Percentiles rank a stretch among this genome's conserved stretches.
phyloP scores from a whole-genome alignment of 2,329 filamentous ascomycete species.

The Cytospora leucostoma region DNA sequence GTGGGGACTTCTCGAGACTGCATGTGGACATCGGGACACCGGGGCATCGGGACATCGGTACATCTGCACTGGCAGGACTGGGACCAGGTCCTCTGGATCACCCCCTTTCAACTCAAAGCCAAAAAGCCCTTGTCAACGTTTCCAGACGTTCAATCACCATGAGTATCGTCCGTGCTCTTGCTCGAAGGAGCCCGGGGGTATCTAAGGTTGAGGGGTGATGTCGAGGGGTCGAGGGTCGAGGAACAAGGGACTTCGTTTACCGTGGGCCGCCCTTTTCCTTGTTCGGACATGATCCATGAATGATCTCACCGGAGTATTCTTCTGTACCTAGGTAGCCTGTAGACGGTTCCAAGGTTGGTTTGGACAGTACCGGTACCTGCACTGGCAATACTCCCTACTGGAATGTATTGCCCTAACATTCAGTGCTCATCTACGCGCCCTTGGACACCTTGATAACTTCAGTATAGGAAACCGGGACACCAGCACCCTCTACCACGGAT shows the following conservation, averaged over 20 bases:
- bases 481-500: no score
- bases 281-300: neutral
- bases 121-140: neutral
- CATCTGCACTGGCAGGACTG: neutral
- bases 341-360: no score
- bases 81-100: neutral
- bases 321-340: neutral
- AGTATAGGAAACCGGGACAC: no score
- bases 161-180: neutral
- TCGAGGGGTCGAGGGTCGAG: neutral
- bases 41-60: no score
- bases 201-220: no score
- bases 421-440: neutral
- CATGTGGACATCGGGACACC: no score
- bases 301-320: neutral
- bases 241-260: neutral
- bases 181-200: neutral
- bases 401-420: neutral
- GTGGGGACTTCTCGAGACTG: neutral
- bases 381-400: neutral
- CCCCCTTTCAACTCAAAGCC: neutral
- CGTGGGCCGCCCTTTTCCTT: neutral
- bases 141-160: neutral
- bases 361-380: neutral
- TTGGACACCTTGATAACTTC: no score